phyloP scores from a whole-genome alignment of 2,329 filamentous ascomycete species.

The Thelonectria rubi region DNA sequence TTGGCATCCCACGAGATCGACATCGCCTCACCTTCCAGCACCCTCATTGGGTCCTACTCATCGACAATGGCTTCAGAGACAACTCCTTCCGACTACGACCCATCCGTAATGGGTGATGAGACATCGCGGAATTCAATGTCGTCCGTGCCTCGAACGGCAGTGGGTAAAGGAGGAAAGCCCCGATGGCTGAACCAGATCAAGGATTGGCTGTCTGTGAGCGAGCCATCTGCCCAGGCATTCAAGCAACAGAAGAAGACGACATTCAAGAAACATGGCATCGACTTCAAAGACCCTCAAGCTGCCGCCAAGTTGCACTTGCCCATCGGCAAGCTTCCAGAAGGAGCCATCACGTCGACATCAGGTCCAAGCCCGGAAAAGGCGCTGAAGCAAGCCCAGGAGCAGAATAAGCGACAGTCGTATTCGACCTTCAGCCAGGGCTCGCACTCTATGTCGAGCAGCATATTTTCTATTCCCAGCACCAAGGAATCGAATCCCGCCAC shows the following conservation, averaged over 20 bases:
- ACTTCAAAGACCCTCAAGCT: constrained; percentile 54
- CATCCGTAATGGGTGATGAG: constrained; percentile 35
- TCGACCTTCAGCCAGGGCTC: constrained; percentile 38
- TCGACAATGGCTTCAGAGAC: constrained; percentile 28
- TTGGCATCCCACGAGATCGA: constrained; percentile 1
- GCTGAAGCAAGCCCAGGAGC: constrained; percentile 48
- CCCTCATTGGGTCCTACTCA: constrained; percentile 20
- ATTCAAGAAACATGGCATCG: constrained; percentile 56
- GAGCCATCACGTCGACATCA: constrained; percentile 56
- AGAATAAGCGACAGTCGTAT: constrained; percentile 43
- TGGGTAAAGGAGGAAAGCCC: constrained; percentile 43
- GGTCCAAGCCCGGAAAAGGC: constrained; percentile 59
- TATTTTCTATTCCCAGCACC: constrained; percentile 45
- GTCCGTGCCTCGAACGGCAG: constrained; percentile 25
- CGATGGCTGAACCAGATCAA: constrained; percentile 56
- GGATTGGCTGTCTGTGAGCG: constrained; percentile 58
- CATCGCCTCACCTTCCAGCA: constrained; percentile 16
- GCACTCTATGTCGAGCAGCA: constrained; percentile 49
- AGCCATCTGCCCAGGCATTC: constrained; percentile 60
- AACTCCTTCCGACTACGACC: constrained; percentile 39
- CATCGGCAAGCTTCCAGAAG: constrained; percentile 54
- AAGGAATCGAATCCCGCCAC: constrained; percentile 45
- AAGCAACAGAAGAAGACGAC: constrained; percentile 56
- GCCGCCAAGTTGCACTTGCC: constrained; percentile 58
- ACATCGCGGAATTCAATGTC: constrained; percentile 24